These are phyloP conservation scores for Dimocarpus longan DNA, from an alignment of 345 rosid species.

Conservation along the genomic window DNA sequence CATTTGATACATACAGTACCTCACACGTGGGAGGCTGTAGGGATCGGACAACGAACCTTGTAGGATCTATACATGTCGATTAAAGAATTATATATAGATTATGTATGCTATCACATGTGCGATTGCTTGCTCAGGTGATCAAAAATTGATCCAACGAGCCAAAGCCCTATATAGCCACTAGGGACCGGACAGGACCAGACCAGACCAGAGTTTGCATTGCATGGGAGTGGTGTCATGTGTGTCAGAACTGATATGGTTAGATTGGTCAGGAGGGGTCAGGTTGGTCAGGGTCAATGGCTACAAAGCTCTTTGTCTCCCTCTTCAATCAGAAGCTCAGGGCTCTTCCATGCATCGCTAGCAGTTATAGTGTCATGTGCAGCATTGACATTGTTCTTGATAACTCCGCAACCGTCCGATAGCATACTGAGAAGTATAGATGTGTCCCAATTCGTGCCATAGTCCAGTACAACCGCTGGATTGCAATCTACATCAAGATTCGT, in stretches of 20 bases:
- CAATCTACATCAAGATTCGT: neutral
- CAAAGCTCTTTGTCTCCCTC: constrained; percentile 50
- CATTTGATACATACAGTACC: no score
- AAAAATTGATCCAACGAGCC: no score
- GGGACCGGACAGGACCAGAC: neutral
- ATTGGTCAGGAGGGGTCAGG: neutral
- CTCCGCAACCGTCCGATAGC: constrained; percentile 37
- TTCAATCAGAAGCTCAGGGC: constrained; percentile 39
- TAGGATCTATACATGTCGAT: constrained; percentile 18
- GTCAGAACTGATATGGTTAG: constrained; percentile 14
- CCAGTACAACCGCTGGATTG: constrained; percentile 34
- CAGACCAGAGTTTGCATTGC: neutral
- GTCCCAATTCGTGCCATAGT: constrained; percentile 55
- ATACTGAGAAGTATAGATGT: constrained; percentile 40
- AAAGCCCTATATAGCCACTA: neutral
- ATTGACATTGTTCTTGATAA: constrained; percentile 28
- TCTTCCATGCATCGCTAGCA: constrained; percentile 41
- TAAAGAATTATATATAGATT: no score
- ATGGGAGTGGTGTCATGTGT: neutral
- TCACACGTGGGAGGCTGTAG: no score
- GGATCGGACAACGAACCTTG: no score
- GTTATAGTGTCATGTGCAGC: constrained; percentile 42
- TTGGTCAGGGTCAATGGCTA: constrained; percentile 45
- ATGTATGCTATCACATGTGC: constrained; percentile 34
- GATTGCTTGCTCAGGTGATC: constrained; percentile 18